These are phyloP conservation scores for Mucor saturninus DNA, from an alignment of 371 early-diverging fungal genomes.

Conservation along the genomic window DNA sequence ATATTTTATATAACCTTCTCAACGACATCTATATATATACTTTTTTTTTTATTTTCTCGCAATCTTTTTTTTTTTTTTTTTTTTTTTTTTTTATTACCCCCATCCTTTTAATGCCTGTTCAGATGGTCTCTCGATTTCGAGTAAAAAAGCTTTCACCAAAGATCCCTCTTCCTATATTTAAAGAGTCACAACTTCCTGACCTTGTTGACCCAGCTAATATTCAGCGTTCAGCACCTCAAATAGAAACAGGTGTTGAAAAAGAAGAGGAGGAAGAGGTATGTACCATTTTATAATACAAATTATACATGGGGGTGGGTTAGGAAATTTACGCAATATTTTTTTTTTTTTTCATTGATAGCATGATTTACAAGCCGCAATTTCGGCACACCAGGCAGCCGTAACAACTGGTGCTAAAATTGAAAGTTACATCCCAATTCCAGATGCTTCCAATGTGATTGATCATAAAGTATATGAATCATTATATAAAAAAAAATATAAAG, in stretches of 20 bases:
- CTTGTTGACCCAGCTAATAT: slow-evolving; percentile 61
- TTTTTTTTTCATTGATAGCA: slow-evolving; percentile 64
- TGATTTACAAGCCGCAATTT: slow-evolving; percentile 94
- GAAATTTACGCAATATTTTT: slow-evolving; percentile 6
- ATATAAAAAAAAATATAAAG: slow-evolving; percentile 70
- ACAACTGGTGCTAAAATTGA: slow-evolving; percentile 60
- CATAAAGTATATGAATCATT: slow-evolving; percentile 63
- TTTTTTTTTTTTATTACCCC: background rate
- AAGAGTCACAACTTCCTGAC: slow-evolving; percentile 64
- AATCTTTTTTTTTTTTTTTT: slow-evolving; percentile 5
- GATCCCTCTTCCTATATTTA: slow-evolving; percentile 64
- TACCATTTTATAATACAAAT: slow-evolving; percentile 27
- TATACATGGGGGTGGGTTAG: slow-evolving; percentile 13
- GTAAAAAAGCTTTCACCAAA: slow-evolving; percentile 68
- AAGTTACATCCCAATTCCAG: slow-evolving; percentile 91
- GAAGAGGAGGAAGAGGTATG: slow-evolving; percentile 86
- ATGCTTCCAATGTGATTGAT: slow-evolving; percentile 73
- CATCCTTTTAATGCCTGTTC: slow-evolving; percentile 17
- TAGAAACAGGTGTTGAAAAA: slow-evolving; percentile 91
- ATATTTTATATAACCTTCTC: background rate
- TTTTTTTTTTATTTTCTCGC: background rate
- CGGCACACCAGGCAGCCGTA: slow-evolving; percentile 75
- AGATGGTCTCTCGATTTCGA: slow-evolving; percentile 69
- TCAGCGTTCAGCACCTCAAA: slow-evolving; percentile 65
- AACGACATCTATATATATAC: background rate